phyloP scores from a whole-genome alignment of 2,329 filamentous ascomycete genomes.

The Metarhizium robertsii region DNA sequence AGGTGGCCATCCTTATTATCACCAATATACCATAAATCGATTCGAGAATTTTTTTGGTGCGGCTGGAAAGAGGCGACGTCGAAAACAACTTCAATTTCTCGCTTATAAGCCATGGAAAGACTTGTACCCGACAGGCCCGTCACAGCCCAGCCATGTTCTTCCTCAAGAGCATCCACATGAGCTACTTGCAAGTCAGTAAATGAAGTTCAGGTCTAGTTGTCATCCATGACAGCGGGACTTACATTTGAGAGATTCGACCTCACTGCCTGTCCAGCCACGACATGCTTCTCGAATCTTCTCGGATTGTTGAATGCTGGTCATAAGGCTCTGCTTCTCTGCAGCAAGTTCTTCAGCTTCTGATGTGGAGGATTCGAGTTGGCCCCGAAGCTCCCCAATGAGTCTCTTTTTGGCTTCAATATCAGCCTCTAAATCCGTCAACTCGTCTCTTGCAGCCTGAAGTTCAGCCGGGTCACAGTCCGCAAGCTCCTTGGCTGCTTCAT shows the following conservation, averaged over 20 bases:
- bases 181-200: conserved; percentile 30
- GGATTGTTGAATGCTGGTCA: conserved; percentile 69
- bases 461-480: conserved; percentile 75
- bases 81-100: conserved; percentile 65
- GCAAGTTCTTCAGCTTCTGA: conserved; percentile 51
- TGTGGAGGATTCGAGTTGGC: conserved; percentile 59
- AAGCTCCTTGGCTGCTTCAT: conserved; percentile 63
- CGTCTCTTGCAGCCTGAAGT: conserved; percentile 61
- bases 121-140: conserved; percentile 51
- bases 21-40: conserved; percentile 64
- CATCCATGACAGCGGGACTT: conserved; percentile 28
- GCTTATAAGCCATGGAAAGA: conserved; percentile 65
- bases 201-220: not conserved
- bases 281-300: conserved; percentile 81
- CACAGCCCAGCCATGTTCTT: conserved; percentile 61
- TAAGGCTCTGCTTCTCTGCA: conserved; percentile 58
- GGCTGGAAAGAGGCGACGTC: conserved; percentile 53
- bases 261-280: conserved; percentile 76
- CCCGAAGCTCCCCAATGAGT: conserved; percentile 56
- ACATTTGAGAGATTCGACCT: conserved; percentile 75
- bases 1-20: conserved; percentile 44
- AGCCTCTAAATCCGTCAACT: conserved; percentile 53
- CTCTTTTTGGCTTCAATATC: conserved; percentile 62
- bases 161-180: conserved; percentile 56
- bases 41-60: conserved; percentile 38